Percentiles rank a stretch among this genome's conserved stretches.
Conservation (phyloP, 208 protist genomes). For the Zelonia costaricensis region DNA sequence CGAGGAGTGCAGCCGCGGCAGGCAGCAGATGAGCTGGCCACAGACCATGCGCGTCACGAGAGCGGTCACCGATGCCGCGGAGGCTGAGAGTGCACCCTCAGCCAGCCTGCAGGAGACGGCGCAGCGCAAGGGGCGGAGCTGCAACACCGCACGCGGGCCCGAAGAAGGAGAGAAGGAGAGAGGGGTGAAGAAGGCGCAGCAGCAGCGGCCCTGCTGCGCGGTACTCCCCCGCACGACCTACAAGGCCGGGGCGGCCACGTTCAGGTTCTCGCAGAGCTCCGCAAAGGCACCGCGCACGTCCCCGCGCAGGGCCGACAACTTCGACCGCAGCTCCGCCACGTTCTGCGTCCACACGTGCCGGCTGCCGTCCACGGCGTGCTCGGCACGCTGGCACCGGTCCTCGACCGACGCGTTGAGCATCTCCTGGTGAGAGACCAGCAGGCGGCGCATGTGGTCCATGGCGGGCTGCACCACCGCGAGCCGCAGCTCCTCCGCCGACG, state of each 20-base stretch:
- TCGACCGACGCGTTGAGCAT: constrained; percentile 71
- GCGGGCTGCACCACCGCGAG: constrained; percentile 57
- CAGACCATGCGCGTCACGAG: too few species aligned
- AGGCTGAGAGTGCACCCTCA: too few species aligned
- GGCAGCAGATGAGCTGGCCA: too few species aligned
- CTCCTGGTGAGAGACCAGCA: constrained; percentile 72
- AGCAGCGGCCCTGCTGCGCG: too few species aligned
- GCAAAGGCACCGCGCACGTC: constrained; percentile 70
- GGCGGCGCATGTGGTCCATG: constrained; percentile 68
- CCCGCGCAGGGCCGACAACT: constrained; percentile 45
- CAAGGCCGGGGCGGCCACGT: constrained; percentile 67
- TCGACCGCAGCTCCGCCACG: constrained; percentile 54
- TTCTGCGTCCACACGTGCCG: constrained; percentile 54
- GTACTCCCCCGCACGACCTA: constrained; percentile 6
- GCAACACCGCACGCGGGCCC: too few species aligned
- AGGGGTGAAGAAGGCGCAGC: background rate
- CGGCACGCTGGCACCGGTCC: constrained; percentile 55
- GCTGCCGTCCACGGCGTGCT: constrained; percentile 30
- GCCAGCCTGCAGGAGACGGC: too few species aligned
- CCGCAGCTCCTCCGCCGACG: constrained; percentile 27
- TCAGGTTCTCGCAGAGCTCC: constrained; percentile 66
- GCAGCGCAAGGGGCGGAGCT: too few species aligned
- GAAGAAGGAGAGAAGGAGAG: constrained; percentile 1
- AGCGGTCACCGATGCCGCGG: too few species aligned
- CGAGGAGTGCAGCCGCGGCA: too few species aligned